Base-by-base conservation (phyloP, 345 rosid genomes). In the Corymbia maculata region DNA sequence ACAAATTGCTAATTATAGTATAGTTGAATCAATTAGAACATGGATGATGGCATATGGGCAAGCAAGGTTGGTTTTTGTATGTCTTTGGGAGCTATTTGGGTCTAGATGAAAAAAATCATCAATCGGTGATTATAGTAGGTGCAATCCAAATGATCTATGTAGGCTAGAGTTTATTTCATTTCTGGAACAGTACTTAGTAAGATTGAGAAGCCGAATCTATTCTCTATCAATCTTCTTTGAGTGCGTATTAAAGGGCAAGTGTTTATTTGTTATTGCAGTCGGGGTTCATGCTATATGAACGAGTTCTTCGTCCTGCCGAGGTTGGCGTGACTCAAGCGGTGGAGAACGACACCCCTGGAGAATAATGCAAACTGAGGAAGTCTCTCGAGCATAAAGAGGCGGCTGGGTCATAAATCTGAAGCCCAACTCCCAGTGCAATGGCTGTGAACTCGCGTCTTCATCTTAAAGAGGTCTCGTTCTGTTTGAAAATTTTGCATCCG, bases 301-400 rank as follows among this genome's bases (percentile, higher is more conserved):
- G 98, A 88, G 96, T 96, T 45, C 94, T 97, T 89, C 94, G 99
- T 70, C 98, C 99, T 30, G 99, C 99, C 11, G 98, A 97, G 88
- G 99, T 97, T 57, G 98, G 99, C 61, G 99, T 97, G 64, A 96
- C 97, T 80, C 93, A 90, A 70, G 93, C 91, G 5, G 93, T 79
- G 85, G 96, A 94, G 86, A 88, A 79, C 51, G 53, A 32, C 21
- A 9, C 82, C 82, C 32, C n/a, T 7, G n/a, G 50, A 88, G 45
- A 84, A 85, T 51, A 90, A 91, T 42, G 88, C 90, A 52, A 52
- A 88, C 88, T 8, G 90, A 87, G 87, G 51, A 88, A 88, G 89
- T 24, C 26, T 61, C 87, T 66, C 45, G 6, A 88, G 82, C 89
- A 70, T 42, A 70, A 68, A 68, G 26, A 85, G 52, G 61, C 47